Conservation (phyloP, 768 basidiomycete species). For the Leccinum aurantiacum region DNA sequence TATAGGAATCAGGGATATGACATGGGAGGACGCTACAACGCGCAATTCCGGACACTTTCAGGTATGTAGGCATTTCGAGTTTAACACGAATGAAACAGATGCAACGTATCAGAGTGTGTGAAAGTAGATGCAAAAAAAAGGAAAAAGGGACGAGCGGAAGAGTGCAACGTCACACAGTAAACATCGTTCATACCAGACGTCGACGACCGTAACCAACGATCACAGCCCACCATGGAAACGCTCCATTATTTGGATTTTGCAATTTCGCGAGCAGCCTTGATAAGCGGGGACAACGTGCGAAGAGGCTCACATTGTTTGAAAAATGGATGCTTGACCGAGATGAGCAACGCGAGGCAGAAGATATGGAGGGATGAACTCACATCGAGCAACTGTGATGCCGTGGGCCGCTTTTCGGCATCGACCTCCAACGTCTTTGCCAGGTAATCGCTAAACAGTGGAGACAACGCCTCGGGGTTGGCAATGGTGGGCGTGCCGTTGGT, state of each 20-base stretch:
- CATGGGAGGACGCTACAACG: slow-evolving; percentile 11
- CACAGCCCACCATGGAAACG: neutral
- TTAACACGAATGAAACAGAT: slow-evolving; percentile 14
- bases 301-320: slow-evolving; percentile 87
- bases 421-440: slow-evolving; percentile 87
- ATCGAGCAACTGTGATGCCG: slow-evolving; percentile 75
- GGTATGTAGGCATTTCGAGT: slow-evolving; percentile 17
- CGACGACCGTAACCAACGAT: neutral
- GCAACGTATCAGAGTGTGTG: slow-evolving; percentile 17
- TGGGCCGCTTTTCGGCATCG: slow-evolving; percentile 91
- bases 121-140: slow-evolving; percentile 23
- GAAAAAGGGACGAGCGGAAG: neutral
- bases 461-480: slow-evolving; percentile 81
- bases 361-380: slow-evolving; percentile 40
- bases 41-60: slow-evolving; percentile 17
- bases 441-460: slow-evolving; percentile 84
- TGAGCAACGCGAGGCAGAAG: slow-evolving; percentile 3
- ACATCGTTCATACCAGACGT: slow-evolving; percentile 10
- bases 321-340: slow-evolving; percentile 67
- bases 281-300: slow-evolving; percentile 81
- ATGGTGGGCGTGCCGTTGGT: slow-evolving; percentile 98
- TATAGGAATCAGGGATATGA: slow-evolving; percentile 21
- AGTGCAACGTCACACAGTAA: slow-evolving; percentile 8
- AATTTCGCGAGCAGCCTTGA: slow-evolving; percentile 89
- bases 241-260: slow-evolving; percentile 53